Conservation (phyloP, 1,284 basidiomycete genomes). For the Termitomyces sp. region DNA sequence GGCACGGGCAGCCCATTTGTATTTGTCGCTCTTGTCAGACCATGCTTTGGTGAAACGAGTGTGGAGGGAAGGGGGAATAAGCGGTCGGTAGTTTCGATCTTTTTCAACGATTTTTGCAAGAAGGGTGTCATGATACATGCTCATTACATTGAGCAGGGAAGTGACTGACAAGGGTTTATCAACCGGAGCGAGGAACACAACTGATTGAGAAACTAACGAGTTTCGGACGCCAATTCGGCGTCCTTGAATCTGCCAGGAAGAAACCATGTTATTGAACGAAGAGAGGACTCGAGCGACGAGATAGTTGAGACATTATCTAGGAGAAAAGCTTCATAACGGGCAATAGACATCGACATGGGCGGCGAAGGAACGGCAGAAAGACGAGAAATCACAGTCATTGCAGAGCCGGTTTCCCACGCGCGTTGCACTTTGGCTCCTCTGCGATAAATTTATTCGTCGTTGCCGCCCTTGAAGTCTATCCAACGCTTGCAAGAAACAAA, state of each 20-base stretch:
- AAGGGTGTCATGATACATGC: conserved; percentile 85
- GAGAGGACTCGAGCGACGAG: conserved; percentile 80
- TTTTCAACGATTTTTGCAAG: conserved; percentile 61
- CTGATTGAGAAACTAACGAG: conserved; percentile 55
- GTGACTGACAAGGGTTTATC: conserved; percentile 48
- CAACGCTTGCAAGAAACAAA: background rate
- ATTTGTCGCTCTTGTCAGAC: conserved; percentile 59
- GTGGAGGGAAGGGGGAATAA: conserved; percentile 64
- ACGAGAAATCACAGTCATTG: background rate
- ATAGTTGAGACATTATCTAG: conserved; percentile 82
- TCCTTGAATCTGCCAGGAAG: conserved; percentile 95
- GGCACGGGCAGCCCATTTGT: conserved; percentile 71
- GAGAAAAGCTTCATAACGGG: conserved; percentile 77
- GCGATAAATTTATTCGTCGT: background rate
- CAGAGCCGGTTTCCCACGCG: conserved; percentile 3
- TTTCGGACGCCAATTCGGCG: conserved; percentile 90
- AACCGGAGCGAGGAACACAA: conserved; percentile 13
- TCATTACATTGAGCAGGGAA: conserved; percentile 66
- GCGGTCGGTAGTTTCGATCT: conserved; percentile 61
- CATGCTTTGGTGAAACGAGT: conserved; percentile 82
- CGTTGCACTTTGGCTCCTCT: background rate
- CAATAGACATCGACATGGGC: conserved; percentile 34
- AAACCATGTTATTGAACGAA: conserved; percentile 91
- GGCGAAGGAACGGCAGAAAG: background rate
- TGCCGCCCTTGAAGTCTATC: background rate